phyloP scores from a whole-genome alignment of 2,329 filamentous ascomycete species.

The Trichoderma breve region DNA sequence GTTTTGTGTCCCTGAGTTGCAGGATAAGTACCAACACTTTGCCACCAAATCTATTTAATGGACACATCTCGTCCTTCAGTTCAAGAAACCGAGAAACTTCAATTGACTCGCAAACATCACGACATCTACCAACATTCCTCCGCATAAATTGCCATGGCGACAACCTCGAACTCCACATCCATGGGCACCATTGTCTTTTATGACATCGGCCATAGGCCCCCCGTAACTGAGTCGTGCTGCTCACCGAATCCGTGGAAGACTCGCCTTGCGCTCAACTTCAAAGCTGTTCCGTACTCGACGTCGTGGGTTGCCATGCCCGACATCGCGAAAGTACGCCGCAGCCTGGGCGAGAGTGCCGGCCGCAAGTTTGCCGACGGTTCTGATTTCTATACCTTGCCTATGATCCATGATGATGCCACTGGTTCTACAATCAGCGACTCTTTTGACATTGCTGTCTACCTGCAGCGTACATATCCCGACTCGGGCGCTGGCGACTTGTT shows the following conservation, averaged over 20 bases:
- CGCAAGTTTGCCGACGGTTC: slow-evolving; percentile 56
- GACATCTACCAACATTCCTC: not conserved
- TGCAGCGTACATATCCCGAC: slow-evolving; percentile 51
- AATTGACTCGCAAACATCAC: not conserved
- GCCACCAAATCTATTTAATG: not conserved
- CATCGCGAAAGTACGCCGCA: slow-evolving; percentile 46
- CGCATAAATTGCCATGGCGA: not conserved
- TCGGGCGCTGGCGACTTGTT: slow-evolving; percentile 49
- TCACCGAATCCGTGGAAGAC: slow-evolving; percentile 36
- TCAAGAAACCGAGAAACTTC: not conserved
- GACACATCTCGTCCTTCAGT: not conserved
- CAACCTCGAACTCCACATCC: not conserved
- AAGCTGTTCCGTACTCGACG: slow-evolving; percentile 35
- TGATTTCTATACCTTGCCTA: slow-evolving; percentile 60
- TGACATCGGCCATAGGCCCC: slow-evolving; percentile 41
- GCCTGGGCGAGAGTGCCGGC: slow-evolving; percentile 46
- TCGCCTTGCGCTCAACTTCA: slow-evolving; percentile 44
- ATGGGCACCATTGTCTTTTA: slow-evolving; percentile 36
- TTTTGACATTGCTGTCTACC: slow-evolving; percentile 62
- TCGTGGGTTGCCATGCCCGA: slow-evolving; percentile 53
- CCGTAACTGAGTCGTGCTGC: slow-evolving; percentile 28
- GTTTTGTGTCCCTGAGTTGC: not conserved
- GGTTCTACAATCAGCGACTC: slow-evolving; percentile 54
- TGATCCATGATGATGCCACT: slow-evolving; percentile 48
- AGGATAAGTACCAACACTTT: not conserved